These are phyloP conservation scores for Neurospora sp. DNA, from an alignment of 495 filamentous ascomycete genomes.

Conservation along the genomic window DNA sequence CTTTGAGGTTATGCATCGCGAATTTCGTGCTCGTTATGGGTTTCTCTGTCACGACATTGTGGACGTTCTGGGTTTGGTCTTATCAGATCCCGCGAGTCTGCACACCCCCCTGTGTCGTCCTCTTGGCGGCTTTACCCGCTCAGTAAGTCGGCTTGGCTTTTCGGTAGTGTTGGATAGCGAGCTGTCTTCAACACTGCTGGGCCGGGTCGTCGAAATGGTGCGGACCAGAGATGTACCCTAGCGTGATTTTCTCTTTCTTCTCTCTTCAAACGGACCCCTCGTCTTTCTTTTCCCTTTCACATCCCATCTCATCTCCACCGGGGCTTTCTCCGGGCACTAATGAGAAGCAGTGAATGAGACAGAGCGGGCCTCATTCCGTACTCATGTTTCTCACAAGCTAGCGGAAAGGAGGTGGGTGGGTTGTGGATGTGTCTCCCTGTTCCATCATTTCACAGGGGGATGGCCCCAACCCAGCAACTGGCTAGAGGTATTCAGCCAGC, in stretches of 20 bases:
- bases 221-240: neutral
- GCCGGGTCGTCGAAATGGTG: neutral
- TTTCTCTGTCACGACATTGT: neutral
- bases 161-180: neutral
- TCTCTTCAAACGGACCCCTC: neutral
- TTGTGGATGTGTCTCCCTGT: neutral
- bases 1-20: neutral
- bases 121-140: neutral
- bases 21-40: neutral
- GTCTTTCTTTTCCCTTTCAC: neutral
- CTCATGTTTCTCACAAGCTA: neutral
- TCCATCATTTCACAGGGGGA: neutral
- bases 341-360: neutral
- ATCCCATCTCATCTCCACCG: neutral
- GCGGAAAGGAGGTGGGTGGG: neutral
- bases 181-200: neutral
- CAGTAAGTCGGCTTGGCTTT: neutral
- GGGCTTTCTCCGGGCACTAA: neutral
- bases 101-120: neutral
- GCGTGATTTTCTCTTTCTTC: neutral
- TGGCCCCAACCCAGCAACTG: neutral
- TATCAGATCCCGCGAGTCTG: neutral
- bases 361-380: neutral
- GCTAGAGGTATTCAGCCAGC: neutral
- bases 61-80: neutral